Base-by-base conservation (phyloP, 2,329 filamentous ascomycete species). In the Fusarium newnesense region DNA sequence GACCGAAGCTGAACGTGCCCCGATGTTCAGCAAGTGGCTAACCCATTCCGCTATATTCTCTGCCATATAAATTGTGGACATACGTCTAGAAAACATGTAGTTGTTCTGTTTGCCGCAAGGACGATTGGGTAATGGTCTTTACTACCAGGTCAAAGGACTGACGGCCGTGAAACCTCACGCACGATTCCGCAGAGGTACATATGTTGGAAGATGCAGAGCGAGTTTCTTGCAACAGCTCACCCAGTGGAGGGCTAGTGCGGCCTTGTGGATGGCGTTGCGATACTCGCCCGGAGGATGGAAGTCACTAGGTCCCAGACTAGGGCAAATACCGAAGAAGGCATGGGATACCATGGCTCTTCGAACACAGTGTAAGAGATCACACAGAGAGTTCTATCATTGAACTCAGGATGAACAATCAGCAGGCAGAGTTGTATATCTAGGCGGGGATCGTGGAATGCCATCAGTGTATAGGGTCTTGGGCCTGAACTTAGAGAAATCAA, bases 301-400 rank as follows among this genome's bases (percentile, higher is more conserved):
- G 6, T 91, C 87, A 81, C 81, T 91, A 59, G 87, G 87, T 64
- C 89, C 88, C 1, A 89, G 87, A 74, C 89, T 91, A 79, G 88
- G 87, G 67, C 89, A 91, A 83, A 91, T 91, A 89, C 87, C 87
- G 1, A 88, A 91, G 78, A 89, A 91, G 76, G 88, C 86, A 11
- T 91, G 88, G 89, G 90, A 91, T 81, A 91, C 80, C 90, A 90
- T 78, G 88, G 91, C 79, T 91, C 91, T 72, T 91, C 89, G 89
- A 82, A 52, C 78, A 82, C 8, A 81, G 81, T 36, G 12, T 2
- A 30, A 30, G 36, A 30, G 50, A 12, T 54, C 19, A 16, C 19
- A 18, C 34, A 28, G 10, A 54, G 24, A 34, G 9, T 12, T 54
- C 13, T 28, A 15, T n/a, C 15, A n/a, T 18, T 4, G 21, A 30